Base-by-base conservation (phyloP, 2,329 filamentous ascomycete genomes). In the Zymoseptoria ardabiliae region DNA sequence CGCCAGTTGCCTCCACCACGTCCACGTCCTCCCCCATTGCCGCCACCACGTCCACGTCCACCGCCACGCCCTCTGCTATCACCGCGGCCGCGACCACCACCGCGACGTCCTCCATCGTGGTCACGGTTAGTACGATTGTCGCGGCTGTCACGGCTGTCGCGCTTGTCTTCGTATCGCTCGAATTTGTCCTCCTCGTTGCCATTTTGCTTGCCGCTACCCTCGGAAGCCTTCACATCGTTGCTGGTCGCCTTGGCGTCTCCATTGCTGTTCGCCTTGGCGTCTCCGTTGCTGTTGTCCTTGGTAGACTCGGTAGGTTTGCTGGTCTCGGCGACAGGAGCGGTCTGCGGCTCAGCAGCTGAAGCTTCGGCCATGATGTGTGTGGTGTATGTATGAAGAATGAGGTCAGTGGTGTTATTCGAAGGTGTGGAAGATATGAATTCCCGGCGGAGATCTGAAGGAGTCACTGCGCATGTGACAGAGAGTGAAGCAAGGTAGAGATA, bases 341-440 rank as follows among this genome's bases (percentile, higher is more conserved):
- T 58, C 58, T 64, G 63, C 54, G 62, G 59, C 53, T 65, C 63
- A 53, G 58, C 35, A 45, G 35, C 61, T 45, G 59, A 50, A 51
- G 61, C 58, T 59, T 65, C 63, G 57, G 65, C 65, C 65, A 66
- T 66, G 55, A 53, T 64, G 59, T 54, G 21, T 22, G 48, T 57
- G 50, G 57, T 30, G 28, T 51, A 35, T 49, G 53, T 11, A 54
- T 55, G 48, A 28, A 54, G 25, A 51, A 8, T 17, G 45, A 7
- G 22, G 35, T 30, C 51, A 11, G 28, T 54, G n/a, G 20, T 48
- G 22, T 54, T 28, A 28, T n/a, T 49, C n/a, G 52, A 54, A 55
- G 28, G 35, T 28, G 41, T 41, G 48, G 50, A 22, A 9, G 13
- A 19, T 50, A 17, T 30, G 35, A 23, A 58, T 22, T 55, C 35